A percentile compares a stretch with the other conserved stretches of the same genome.
Evolutionary conservation across 768 basidiomycete species (phyloP).

Genomic region (Termitomyces sp.): DNA sequence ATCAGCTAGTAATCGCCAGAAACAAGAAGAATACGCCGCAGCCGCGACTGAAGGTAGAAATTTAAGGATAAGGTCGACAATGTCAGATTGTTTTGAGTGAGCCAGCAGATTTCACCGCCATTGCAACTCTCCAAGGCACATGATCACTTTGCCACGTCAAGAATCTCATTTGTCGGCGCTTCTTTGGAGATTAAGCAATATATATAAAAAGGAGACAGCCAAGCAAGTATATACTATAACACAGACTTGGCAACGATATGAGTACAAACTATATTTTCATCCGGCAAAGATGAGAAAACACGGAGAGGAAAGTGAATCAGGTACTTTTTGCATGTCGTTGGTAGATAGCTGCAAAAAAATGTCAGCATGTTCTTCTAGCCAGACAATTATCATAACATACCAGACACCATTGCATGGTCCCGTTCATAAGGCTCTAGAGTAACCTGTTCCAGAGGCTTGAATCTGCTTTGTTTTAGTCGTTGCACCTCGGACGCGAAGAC

Average conservation of each 20-base stretch:
- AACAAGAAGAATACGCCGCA: background rate
- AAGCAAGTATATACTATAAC: constrained; percentile 7
- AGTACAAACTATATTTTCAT: constrained; percentile 10
- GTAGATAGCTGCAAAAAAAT: constrained; percentile 16
- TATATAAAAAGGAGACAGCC: constrained; percentile 10
- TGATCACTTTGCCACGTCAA: constrained; percentile 30
- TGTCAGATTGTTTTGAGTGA: background rate
- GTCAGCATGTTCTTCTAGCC: background rate
- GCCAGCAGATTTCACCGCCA: background rate
- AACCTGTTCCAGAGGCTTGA: constrained; percentile 95
- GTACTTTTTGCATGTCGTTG: constrained; percentile 20
- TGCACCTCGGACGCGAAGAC: constrained; percentile 89
- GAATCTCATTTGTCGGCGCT: constrained; percentile 1
- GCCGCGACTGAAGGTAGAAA: constrained; percentile 1
- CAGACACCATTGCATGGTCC: constrained; percentile 87
- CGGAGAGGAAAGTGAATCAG: constrained; percentile 5
- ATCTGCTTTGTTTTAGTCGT: constrained; percentile 63
- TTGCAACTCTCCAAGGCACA: constrained; percentile 12
- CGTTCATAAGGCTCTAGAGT: constrained; percentile 92
- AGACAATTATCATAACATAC: constrained; percentile 30
- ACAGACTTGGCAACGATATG: constrained; percentile 1
- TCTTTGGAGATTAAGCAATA: constrained; percentile 10
- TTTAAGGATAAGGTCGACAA: constrained; percentile 1
- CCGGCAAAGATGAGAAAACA: constrained; percentile 2
- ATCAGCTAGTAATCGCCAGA: constrained; percentile 32